Conservation (phyloP, 225 moss, liverwort and hornwort genomes). For the Climacium dendroides region DNA sequence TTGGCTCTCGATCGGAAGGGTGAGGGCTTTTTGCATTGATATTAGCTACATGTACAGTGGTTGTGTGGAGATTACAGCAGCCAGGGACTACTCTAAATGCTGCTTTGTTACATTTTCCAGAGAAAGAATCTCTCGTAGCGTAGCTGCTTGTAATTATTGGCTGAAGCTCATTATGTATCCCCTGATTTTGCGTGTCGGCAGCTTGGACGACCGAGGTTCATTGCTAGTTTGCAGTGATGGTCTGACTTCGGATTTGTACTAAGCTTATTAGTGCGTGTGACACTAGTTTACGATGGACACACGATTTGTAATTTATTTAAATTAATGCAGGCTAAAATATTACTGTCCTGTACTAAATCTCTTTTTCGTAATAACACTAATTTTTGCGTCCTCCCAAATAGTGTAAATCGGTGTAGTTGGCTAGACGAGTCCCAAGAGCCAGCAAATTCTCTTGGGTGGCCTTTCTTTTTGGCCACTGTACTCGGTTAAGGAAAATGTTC, state of each 20-base stretch:
- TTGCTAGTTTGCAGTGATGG: neutral
- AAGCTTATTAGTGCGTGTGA: neutral
- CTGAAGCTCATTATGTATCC: constrained; percentile 2
- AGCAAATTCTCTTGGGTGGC: neutral
- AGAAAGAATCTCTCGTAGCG: neutral
- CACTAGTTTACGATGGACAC: neutral
- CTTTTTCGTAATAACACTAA: neutral
- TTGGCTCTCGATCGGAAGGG: neutral
- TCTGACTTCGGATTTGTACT: neutral
- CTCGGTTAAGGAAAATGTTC: neutral
- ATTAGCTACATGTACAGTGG: neutral
- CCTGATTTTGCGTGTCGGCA: neutral
- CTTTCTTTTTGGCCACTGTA: neutral
- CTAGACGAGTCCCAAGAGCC: neutral
- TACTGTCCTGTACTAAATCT: neutral
- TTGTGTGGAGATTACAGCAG: neutral
- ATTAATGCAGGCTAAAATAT: neutral
- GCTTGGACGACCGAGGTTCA: neutral
- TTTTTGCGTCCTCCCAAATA: neutral
- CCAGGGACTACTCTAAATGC: neutral
- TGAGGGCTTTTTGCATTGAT: neutral
- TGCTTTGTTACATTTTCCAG: neutral
- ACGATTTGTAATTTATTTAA: neutral
- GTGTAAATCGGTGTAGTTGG: neutral
- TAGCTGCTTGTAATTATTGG: neutral